phyloP scores from a whole-genome alignment of 2,329 filamentous ascomycete species.

The Neospermospora avenae region DNA sequence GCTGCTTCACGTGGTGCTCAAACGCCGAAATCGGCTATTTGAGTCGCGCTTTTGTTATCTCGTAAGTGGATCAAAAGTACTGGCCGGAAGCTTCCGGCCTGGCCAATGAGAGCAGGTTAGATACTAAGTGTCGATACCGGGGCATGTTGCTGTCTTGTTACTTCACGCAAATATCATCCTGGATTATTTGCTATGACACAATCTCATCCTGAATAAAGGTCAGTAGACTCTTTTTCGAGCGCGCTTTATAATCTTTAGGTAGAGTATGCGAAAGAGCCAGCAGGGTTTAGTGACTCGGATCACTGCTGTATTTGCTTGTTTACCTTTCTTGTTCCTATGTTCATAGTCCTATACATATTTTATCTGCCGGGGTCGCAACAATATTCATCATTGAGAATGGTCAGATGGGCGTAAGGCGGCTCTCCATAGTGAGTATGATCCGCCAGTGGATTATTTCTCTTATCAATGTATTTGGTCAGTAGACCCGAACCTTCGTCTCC shows the following conservation, averaged over 20 bases:
- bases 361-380: too few relatives aligned
- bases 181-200: not conserved
- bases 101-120: conserved; percentile 17
- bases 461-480: conserved; percentile 20
- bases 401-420: not conserved
- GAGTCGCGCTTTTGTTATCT: conserved; percentile 8
- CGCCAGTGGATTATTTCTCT: conserved; percentile 2
- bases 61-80: conserved; percentile 2
- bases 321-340: not conserved
- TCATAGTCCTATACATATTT: too few relatives aligned
- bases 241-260: too few relatives aligned
- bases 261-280: too few relatives aligned
- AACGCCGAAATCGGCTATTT: not conserved
- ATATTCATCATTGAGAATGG: not conserved
- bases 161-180: conserved; percentile 11
- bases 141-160: not conserved
- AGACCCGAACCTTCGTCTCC: too few relatives aligned
- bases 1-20: not conserved
- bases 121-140: too few relatives aligned
- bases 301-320: not conserved
- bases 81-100: conserved; percentile 23
- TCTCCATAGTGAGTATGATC: too few relatives aligned
- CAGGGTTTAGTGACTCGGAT: too few relatives aligned
- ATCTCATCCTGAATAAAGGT: too few relatives aligned
- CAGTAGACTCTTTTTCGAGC: too few relatives aligned